Base-by-base conservation (phyloP, 306 rosid genomes). In the Vigna nakashimae region DNA sequence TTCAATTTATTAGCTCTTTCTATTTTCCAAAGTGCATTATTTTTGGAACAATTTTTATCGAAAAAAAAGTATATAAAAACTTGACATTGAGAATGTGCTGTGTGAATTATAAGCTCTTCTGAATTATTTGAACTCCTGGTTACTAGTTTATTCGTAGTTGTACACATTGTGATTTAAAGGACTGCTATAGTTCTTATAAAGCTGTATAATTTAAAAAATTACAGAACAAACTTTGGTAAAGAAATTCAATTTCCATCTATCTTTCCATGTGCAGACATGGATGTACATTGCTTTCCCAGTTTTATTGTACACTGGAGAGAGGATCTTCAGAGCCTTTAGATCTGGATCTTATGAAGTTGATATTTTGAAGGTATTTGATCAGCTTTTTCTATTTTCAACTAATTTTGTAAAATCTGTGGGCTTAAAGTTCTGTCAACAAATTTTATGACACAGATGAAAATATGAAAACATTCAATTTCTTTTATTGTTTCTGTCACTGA, bases 261-360 rank as follows among this genome's bases (percentile, higher is more conserved):
- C 16, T 57, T 71, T 71, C 16, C 81, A 71, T 34, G 40, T 76
- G 90, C 84, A 94, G 98, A 91, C 98, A 56, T 94, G 97, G 94
- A 87, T 94, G 84, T 94, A 91, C 84, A 81, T 94, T 80, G 91
- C 89, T 53, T 75, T 94, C 86, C 97, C 98, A 57, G 83, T 90
- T 79, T 69, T 86, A 28, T 68, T 91, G 68, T 91, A 91, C 18
- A 22, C 84, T 1, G 98, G 92, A 70, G 97, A 94, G 86, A 69
- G 98, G 79, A 82, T 88, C 58, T 86, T 90, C 60, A 85, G 98
- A 81, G 96, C 91, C 34, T 56, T 91, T 79, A 84, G 98, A 86
- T 94, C 98, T 28, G 89, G 91, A 63, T 82, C 89, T 42, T 91
- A 87, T 17, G 92, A 87, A 62, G 94, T 85, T 62, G 88, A 86